Conservation (phyloP, 441 rosid genomes). For the Corymbia calophylla region DNA sequence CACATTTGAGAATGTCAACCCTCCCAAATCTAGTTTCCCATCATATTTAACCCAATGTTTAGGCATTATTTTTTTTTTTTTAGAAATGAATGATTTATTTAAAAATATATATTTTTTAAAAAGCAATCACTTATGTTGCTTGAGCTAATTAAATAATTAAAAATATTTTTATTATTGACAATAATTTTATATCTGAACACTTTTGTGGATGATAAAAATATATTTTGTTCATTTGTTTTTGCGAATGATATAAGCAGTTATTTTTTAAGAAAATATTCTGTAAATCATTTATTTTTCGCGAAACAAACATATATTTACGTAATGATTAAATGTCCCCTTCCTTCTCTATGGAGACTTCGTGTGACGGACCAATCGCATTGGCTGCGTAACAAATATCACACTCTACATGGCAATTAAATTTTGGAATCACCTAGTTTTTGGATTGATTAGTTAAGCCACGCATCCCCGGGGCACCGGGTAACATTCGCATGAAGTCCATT, state of each 20-base stretch:
- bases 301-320: no score
- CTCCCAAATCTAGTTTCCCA: not conserved
- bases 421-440: not conserved
- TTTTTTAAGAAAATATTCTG: no score
- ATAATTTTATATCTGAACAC: not conserved
- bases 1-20: not conserved
- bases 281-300: no score
- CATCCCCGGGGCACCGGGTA: no score
- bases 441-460: not conserved
- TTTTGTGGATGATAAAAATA: not conserved
- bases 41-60: no score
- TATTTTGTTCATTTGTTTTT: no score
- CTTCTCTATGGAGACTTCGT: not conserved
- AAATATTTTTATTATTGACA: not conserved
- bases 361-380: not conserved
- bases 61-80: not conserved
- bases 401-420: not conserved
- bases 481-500: not conserved
- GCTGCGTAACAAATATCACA: not conserved
- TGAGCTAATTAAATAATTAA: not conserved
- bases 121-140: rapidly evolving
- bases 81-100: not conserved
- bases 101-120: not conserved
- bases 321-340: no score
- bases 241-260: rapidly evolving